Base-by-base conservation (phyloP, 2,329 filamentous ascomycete species). In the Ceratocystis harringtonii region DNA sequence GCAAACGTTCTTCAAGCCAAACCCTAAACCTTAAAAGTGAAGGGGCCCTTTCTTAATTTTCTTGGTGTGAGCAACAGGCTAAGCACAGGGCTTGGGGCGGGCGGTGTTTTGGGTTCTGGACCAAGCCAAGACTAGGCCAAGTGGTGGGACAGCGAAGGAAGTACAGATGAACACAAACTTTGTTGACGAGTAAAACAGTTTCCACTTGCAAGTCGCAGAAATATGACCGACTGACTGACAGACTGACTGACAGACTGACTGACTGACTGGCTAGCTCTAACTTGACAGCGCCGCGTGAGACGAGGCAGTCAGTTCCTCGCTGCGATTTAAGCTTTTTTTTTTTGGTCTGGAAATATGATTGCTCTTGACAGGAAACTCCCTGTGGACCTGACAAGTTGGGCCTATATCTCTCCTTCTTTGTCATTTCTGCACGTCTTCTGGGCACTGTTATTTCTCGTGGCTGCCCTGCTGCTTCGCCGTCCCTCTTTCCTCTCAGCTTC, bases 11-110 rank as follows among this genome's bases (percentile, higher is more conserved):
- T 8, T 58, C 7, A 17, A 58, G 28, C n/a, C 32, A 28, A 58
- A 58, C 52, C 52, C 52, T 58, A 58, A 58, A 58, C 52, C 25
- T 36, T 58, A 58, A 58, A 58, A 58, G 8, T 5, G 32, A 58
- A 52, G 19, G 52, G 22, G 15, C 28, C 45, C n/a, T 30, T 58
- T 58, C 52, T 17, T 32, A 19, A 36, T 12, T 36, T 41, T 41
- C 36, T 15, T 15, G 12, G 4, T 8, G 30, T 7, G 28, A 19
- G 12, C 6, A 15, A 6, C 22, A 17, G 28, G 22, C 17, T 30
- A 6, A 10, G 28, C 55, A 19, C n/a, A 22, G 7, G n/a, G 55
- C 55, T 8, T 19, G 28, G 36, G 10, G 36, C 3, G 36, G 36
- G 36, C 36, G 10, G 36, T 41, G 36, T 41, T 41, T 41, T 12